phyloP scores from a whole-genome alignment of 225 moss, liverwort and hornwort genomes.

The Polytrichum formosum region DNA sequence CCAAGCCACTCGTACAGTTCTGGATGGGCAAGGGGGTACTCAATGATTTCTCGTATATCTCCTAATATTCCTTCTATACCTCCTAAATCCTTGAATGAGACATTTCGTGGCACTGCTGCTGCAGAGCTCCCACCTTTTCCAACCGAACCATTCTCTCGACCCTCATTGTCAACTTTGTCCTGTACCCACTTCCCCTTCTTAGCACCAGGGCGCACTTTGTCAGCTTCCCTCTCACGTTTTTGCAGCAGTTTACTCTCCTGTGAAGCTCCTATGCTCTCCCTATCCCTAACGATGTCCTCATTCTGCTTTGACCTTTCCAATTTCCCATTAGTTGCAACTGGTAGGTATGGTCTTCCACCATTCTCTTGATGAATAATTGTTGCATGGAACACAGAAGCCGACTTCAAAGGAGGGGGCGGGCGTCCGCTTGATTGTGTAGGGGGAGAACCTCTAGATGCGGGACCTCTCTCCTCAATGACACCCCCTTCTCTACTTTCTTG shows the following conservation, averaged over 20 bases:
- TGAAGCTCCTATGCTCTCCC: constrained; percentile 29
- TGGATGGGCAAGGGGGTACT: constrained; percentile 78
- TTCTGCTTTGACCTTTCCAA: constrained; percentile 24
- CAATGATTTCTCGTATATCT: constrained; percentile 75
- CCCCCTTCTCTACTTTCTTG: constrained; percentile 52
- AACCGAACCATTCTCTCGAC: constrained; percentile 26
- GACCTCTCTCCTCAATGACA: constrained; percentile 29
- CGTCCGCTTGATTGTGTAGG: constrained; percentile 55
- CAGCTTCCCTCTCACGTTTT: constrained; percentile 41
- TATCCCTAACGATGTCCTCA: constrained; percentile 14
- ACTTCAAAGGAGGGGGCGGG: constrained; percentile 30
- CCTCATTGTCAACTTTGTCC: constrained; percentile 38
- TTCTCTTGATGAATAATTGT: constrained; percentile 34
- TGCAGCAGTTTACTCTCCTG: constrained; percentile 35
- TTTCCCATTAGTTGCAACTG: constrained; percentile 16
- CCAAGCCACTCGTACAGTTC: constrained; percentile 78
- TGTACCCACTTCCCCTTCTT: constrained; percentile 57
- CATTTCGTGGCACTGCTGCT: constrained; percentile 58
- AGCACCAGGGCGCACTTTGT: constrained; percentile 25
- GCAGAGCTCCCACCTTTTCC: constrained; percentile 34
- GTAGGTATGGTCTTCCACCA: constrained; percentile 36
- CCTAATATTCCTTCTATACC: constrained; percentile 76
- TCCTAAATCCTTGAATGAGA: constrained; percentile 80
- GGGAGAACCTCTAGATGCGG: constrained; percentile 37
- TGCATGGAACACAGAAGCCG: constrained; percentile 44